A percentile compares a stretch with the other conserved stretches of the same genome.
phyloP scores from a whole-genome alignment of 225 moss, liverwort and hornwort genomes.

The Pseudisothecium myosuroides region DNA sequence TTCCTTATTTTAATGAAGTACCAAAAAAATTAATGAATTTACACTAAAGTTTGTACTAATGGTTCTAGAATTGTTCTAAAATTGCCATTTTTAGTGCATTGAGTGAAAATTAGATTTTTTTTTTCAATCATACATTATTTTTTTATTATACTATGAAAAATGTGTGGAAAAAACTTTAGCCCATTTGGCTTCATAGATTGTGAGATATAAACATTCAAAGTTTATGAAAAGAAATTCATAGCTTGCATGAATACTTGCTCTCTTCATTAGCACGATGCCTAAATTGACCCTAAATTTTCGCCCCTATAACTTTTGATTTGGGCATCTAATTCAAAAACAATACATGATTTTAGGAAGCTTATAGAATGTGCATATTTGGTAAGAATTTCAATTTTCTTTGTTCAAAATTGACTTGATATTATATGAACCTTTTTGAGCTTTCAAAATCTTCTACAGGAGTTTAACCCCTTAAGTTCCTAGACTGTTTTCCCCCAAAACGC shows the following conservation, averaged over 20 bases:
- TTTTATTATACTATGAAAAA: not conserved
- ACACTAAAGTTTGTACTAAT: no score
- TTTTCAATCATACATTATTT: not conserved
- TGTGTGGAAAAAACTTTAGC: rapidly evolving
- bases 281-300: rapidly evolving
- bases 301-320: rapidly evolving
- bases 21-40: not conserved
- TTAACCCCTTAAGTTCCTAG: no score
- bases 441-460: not conserved
- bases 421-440: not conserved
- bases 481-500: no score
- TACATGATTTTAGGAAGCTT: rapidly evolving
- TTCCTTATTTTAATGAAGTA: no score
- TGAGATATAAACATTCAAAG: not conserved
- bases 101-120: not conserved
- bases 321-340: rapidly evolving
- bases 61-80: not conserved
- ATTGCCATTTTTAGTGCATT: no score
- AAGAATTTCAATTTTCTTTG: not conserved
- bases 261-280: rapidly evolving
- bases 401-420: not conserved
- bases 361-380: rapidly evolving
- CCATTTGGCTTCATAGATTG: not conserved
- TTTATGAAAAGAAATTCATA: not conserved
- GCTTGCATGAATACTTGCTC: rapidly evolving